Base-by-base conservation (phyloP, 108 stramenopile species). In the Nitzschia putrida region DNA sequence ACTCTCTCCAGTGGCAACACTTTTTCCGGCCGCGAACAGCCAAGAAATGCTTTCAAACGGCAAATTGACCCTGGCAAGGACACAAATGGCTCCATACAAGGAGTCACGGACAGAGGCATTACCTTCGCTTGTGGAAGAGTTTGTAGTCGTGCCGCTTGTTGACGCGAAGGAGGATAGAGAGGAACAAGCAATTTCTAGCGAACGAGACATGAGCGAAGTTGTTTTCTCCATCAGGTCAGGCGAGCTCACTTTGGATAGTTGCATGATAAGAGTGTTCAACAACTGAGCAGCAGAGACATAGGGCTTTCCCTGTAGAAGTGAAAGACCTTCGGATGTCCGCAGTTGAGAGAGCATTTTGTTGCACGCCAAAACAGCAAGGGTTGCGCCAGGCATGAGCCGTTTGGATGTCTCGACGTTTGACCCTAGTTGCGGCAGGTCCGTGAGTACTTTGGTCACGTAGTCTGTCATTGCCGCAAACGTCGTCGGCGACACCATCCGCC, bases 81-180 rank as follows among this genome's bases (percentile, higher is more conserved):
- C 57, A 50, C 83, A 86, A 20, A 93, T 66, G 9, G 83, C 73
- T 9, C 86, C 86, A 61, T 93, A 93, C 20, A 87, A 80, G 45
- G 83, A 65, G 66, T 93, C 92, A 5, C 89, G 76, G 20, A 87
- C 83, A 39, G 89, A 76, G 16, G 76, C 34, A 41, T 74, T 69
- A 16, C 72, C 75, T 39, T 85, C 80, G 38, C 60, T 76, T 7
- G 64, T 67, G 57, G 50, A 71, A 24, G 59, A 41, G n/a, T 55
- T 39, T 6, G 80, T 70, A 5, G 77, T 54, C 0, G 80, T 78
- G 45, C 72, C 29, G 11, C 63, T 75, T 26, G 81, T 56, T 2
- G 82, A 51, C 7, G 68, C 78, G 1, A 71, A 73, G 0, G 78
- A 71, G 20, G 80, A 23, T 12, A 90, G 61, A 24, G 78, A 77